A percentile compares a stretch with the other conserved stretches of the same genome.
Evolutionary conservation across 2,329 filamentous ascomycete genomes (phyloP).

Genomic region (Verticillium zaregamsianum): DNA sequence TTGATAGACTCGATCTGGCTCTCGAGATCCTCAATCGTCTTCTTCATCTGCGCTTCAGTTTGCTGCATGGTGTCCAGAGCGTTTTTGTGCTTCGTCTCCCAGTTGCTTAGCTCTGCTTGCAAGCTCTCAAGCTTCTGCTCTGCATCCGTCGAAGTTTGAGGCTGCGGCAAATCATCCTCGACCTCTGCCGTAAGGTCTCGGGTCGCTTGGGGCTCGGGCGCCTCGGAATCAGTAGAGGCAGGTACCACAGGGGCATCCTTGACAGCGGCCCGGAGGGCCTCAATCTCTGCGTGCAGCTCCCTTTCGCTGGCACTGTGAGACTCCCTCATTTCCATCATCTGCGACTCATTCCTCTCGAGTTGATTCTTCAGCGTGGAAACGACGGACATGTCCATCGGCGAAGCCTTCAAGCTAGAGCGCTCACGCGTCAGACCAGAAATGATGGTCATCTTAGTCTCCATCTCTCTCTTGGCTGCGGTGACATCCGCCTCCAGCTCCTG

Average conservation of each 20-base stretch:
- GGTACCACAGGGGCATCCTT: constrained; percentile 22
- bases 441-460: constrained; percentile 94
- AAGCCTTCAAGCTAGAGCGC: constrained; percentile 78
- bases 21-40: constrained; percentile 72
- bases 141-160: constrained; percentile 25
- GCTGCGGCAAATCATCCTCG: constrained; percentile 7
- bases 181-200: background rate
- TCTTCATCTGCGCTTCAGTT: constrained; percentile 68
- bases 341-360: constrained; percentile 78
- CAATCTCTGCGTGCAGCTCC: constrained; percentile 68
- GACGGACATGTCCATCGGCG: constrained; percentile 86
- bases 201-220: constrained; percentile 22
- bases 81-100: constrained; percentile 72
- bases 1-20: constrained; percentile 49
- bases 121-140: constrained; percentile 60
- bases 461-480: constrained; percentile 81
- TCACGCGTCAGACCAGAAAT: constrained; percentile 93
- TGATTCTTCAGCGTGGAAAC: constrained; percentile 85
- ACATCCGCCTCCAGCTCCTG: constrained; percentile 86
- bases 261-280: constrained; percentile 58
- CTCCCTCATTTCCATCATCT: constrained; percentile 70
- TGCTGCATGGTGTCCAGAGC: constrained; percentile 66
- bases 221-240: constrained; percentile 4
- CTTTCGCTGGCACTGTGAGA: constrained; percentile 70
- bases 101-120: constrained; percentile 66